A percentile compares a stretch with the other conserved stretches of the same genome.
Conservation (phyloP, 2,329 filamentous ascomycete species). For the Sporothrix protearum region DNA sequence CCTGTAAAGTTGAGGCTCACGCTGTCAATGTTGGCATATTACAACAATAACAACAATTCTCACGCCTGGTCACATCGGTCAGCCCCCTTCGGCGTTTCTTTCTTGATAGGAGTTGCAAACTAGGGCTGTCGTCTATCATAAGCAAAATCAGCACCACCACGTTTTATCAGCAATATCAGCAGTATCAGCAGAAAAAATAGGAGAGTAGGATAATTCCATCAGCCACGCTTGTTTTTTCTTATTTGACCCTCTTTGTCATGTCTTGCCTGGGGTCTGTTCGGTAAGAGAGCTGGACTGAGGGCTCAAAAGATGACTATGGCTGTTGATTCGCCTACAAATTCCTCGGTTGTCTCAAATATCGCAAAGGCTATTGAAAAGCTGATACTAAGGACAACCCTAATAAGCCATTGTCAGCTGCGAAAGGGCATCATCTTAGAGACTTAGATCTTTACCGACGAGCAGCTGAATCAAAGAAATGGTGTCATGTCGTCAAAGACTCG, state of each 20-base stretch:
- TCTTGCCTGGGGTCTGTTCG: neutral
- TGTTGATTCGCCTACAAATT: neutral
- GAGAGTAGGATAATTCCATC: neutral
- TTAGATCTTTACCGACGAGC: neutral
- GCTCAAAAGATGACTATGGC: neutral
- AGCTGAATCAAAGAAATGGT: neutral
- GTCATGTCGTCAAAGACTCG: neutral
- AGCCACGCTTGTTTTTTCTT: neutral
- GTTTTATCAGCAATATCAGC: neutral
- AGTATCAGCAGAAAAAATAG: neutral
- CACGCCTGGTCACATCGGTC: constrained; percentile 2
- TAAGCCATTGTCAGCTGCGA: neutral
- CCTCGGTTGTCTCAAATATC: neutral
- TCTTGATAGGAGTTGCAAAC: neutral
- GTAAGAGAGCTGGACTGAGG: neutral
- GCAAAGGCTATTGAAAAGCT: neutral
- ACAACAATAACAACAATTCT: neutral
- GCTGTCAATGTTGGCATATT: neutral
- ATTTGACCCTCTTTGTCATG: neutral
- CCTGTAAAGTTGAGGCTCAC: neutral
- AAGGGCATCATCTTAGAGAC: too few relatives aligned
- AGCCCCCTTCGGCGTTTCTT: neutral
- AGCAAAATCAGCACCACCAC: constrained; percentile 6
- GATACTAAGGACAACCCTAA: neutral
- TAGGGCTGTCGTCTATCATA: neutral